Base-by-base conservation (phyloP, 2,329 filamentous ascomycete genomes). In the Colletotrichum noveboracense region DNA sequence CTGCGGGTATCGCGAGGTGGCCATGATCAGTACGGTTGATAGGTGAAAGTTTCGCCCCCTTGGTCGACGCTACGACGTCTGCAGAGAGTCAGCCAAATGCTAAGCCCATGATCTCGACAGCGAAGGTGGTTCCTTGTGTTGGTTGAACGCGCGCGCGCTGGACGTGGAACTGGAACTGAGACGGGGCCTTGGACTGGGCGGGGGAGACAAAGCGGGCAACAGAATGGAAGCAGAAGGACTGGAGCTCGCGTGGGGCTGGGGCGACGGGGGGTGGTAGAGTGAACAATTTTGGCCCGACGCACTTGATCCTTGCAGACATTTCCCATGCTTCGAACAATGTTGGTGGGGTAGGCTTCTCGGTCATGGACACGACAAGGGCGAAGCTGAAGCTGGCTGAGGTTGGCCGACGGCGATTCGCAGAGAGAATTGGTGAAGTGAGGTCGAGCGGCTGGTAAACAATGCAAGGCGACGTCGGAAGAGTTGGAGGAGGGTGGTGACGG, bases 301-400 rank as follows among this genome's bases (percentile, higher is more conserved):
- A 89, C 87, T 85, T 85, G 83, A 82, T 81, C 84, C 82, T 84
- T 80, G 82, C 82, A 83, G 83, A 81, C 84, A 82, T 86, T 83
- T 85, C 86, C 87, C 88, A 89, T 89, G 84, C 84, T 84, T 87
- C 84, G 85, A 86, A 85, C 82, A 81, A 83, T 81, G 78, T 81
- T 81, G 84, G 83, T 84, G 84, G 82, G 72, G 72, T 66, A 72
- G 32, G 68, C 80, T 74, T 80, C 81, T 82, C 84, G 84, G 86
- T 84, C 86, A 88, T 88, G 83, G 83, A 84, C 82, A 78, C 81
- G 65, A 75, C 60, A 58, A 43, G 36, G 68, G 34, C 26, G 66
- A 74, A 60, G 61, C 43, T 70, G 66, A 68, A 52, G 71, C 38
- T 32, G 70, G 32, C 56, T 26, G 62, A 64, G 36, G 71, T 55